Percentiles rank a stretch among this genome's conserved stretches.
Conservation (phyloP, 2,329 filamentous ascomycete genomes). For the Fusarium cicatricum region DNA sequence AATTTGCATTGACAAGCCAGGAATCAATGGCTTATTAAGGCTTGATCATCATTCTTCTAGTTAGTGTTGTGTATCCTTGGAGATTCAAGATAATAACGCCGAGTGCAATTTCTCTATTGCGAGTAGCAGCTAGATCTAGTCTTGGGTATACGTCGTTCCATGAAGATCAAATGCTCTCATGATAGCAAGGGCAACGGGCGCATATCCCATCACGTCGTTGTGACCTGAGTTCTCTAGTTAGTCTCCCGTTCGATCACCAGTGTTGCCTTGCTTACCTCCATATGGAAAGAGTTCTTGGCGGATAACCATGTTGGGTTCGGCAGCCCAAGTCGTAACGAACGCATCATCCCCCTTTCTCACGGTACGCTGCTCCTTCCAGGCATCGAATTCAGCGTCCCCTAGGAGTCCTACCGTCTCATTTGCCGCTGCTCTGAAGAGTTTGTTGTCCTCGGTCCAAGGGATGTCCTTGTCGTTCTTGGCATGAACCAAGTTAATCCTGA, state of each 20-base stretch:
- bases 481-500: conserved; percentile 79
- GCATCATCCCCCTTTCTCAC: conserved; percentile 53
- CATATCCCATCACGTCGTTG: conserved; percentile 72
- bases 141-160: conserved; percentile 42
- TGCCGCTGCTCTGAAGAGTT: conserved; percentile 67
- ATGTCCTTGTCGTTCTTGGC: conserved; percentile 86
- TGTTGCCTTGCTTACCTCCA: conserved; percentile 56
- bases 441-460: conserved; percentile 73
- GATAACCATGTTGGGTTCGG: conserved; percentile 57
- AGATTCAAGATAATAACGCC: neutral
- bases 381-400: conserved; percentile 50
- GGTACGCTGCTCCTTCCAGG: conserved; percentile 57
- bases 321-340: conserved; percentile 57
- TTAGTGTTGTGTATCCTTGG: too few species aligned
- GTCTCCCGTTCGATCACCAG: neutral
- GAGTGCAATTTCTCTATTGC: neutral
- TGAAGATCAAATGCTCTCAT: conserved; percentile 68
- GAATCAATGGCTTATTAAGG: conserved; percentile 18
- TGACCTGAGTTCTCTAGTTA: conserved; percentile 60
- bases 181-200: conserved; percentile 69
- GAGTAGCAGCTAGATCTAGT: neutral
- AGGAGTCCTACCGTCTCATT: conserved; percentile 55
- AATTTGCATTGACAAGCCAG: neutral
- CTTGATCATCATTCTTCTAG: neutral
- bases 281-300: conserved; percentile 63